Percentiles rank a stretch among this genome's conserved stretches.
Conservation (phyloP, 129 eudicot genomes). For the Cynara cardunculus region DNA sequence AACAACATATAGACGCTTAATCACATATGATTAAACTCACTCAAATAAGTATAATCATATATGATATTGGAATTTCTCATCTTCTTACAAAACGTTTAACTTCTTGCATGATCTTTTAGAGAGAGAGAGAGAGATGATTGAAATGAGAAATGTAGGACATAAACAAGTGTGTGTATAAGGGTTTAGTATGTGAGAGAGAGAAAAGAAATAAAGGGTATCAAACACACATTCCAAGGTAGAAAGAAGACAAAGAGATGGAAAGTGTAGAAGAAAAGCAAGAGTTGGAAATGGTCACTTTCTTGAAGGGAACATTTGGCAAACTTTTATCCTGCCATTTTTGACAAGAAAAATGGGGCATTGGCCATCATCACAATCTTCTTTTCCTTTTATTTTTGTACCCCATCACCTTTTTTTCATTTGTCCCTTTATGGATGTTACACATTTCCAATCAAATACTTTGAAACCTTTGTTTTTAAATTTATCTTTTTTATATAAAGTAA, state of each 20-base stretch:
- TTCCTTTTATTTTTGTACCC: slow-evolving; percentile 36
- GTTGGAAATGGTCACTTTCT: slow-evolving; percentile 85
- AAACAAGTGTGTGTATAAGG: slow-evolving; percentile 21
- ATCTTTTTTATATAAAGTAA: background rate
- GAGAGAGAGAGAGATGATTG: no score
- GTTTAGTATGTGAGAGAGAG: slow-evolving; percentile 20
- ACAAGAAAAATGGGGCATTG: slow-evolving; percentile 47
- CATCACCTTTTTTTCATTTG: slow-evolving; percentile 27
- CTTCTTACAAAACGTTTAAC: no score
- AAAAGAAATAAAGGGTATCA: slow-evolving; percentile 35
- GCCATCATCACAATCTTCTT: slow-evolving; percentile 31
- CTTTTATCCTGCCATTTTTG: slow-evolving; percentile 57
- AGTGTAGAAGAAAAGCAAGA: slow-evolving; percentile 58
- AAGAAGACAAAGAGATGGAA: slow-evolving; percentile 75
- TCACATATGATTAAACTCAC: no score
- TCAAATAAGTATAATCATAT: no score
- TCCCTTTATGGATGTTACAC: slow-evolving; percentile 29
- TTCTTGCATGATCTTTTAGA: no score
- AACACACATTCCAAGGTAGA: slow-evolving; percentile 77
- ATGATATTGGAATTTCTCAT: no score
- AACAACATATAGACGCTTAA: no score
- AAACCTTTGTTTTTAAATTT: background rate
- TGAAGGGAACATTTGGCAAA: slow-evolving; percentile 55
- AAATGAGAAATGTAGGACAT: slow-evolving; percentile 4
- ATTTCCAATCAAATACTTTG: slow-evolving; percentile 11